Evolutionary conservation across 2,329 filamentous ascomycete species (phyloP).

Genomic region (Alternaria longipes): DNA sequence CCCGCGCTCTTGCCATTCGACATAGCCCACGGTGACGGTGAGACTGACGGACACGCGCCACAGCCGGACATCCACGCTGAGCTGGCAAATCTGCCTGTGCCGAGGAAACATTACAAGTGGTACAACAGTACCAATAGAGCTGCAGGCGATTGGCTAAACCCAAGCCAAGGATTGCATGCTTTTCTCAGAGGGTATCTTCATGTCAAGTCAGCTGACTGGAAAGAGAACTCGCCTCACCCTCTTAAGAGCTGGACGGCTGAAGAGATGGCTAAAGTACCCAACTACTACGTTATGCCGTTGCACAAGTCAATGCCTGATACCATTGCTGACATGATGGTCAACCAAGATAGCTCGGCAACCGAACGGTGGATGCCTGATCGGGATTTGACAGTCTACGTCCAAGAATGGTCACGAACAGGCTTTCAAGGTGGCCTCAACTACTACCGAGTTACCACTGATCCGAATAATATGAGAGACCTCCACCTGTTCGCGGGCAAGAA

Average conservation of each 20-base stretch:
- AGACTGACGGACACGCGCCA: constrained; percentile 26
- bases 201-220: constrained; percentile 71
- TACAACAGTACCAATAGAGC: constrained; percentile 66
- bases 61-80: constrained; percentile 63
- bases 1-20: constrained; percentile 61
- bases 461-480: constrained; percentile 60
- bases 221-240: constrained; percentile 62
- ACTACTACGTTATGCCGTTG: constrained; percentile 74
- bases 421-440: constrained; percentile 74
- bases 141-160: constrained; percentile 58
- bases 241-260: constrained; percentile 65
- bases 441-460: constrained; percentile 69
- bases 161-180: constrained; percentile 62
- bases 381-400: constrained; percentile 67
- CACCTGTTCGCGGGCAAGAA: constrained; percentile 67
- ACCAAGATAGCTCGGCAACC: constrained; percentile 58
- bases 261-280: constrained; percentile 68
- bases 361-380: constrained; percentile 66
- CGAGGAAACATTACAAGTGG: constrained; percentile 75
- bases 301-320: constrained; percentile 67
- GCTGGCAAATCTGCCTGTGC: constrained; percentile 63
- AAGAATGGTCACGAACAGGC: constrained; percentile 68
- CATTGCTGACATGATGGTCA: constrained; percentile 64
- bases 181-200: constrained; percentile 75
- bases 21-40: constrained; percentile 47